Evolutionary conservation across 371 early-diverging fungal genomes (phyloP).

Genomic region (Nosema granulosis): DNA sequence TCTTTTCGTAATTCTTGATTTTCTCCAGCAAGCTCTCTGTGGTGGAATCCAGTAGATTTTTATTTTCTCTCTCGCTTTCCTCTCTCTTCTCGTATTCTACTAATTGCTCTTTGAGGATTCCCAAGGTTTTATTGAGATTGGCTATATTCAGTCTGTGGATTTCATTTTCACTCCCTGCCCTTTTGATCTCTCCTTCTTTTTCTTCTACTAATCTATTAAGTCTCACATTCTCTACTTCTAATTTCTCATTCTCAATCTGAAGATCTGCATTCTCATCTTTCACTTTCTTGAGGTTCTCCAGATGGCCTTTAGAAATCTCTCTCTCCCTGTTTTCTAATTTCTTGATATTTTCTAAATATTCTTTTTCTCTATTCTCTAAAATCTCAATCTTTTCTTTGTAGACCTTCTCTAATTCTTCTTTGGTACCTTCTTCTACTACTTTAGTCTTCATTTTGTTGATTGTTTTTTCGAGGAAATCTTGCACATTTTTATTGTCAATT

Average conservation of each 20-base stretch:
- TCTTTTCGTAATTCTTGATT: slow-evolving; percentile 19
- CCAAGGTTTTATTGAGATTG: not conserved
- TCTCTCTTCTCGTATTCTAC: slow-evolving; percentile 69
- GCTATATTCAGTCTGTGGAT: slow-evolving; percentile 33
- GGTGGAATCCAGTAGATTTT: slow-evolving; percentile 7
- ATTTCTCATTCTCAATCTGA: slow-evolving; percentile 28
- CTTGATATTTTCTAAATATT: slow-evolving; percentile 9
- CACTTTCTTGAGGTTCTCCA: slow-evolving; percentile 18
- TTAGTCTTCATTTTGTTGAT: slow-evolving; percentile 71
- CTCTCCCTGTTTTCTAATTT: slow-evolving; percentile 4
- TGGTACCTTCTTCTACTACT: slow-evolving; percentile 71
- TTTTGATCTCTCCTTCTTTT: slow-evolving; percentile 70
- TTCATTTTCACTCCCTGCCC: slow-evolving; percentile 68
- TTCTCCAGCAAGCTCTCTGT: slow-evolving; percentile 1
- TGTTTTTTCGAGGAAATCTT: not conserved
- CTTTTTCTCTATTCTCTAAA: slow-evolving; percentile 67
- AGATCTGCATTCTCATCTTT: slow-evolving; percentile 35
- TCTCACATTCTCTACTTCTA: slow-evolving; percentile 13
- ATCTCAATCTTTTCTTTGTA: slow-evolving; percentile 71
- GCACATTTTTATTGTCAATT: not conserved
- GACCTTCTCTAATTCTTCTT: slow-evolving; percentile 69
- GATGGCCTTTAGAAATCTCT: not conserved
- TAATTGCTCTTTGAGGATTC: not conserved
- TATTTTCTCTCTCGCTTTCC: slow-evolving; percentile 70
- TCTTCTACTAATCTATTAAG: slow-evolving; percentile 65